Base-by-base conservation (phyloP, 2,329 filamentous ascomycete species). In the Epicoccum nigrum region DNA sequence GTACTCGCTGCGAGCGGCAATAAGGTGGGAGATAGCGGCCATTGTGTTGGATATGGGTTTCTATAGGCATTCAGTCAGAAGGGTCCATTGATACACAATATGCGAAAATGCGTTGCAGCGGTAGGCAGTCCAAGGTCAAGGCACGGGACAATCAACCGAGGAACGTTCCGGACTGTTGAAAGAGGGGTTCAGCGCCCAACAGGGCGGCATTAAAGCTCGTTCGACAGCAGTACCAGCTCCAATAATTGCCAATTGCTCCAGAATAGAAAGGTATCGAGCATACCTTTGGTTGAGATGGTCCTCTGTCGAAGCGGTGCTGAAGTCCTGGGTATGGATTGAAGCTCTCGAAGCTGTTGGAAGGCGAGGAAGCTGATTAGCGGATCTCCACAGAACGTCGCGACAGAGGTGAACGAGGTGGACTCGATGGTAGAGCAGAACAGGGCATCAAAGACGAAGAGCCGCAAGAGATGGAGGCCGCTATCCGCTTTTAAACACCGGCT, bases 1-100 rank as follows among this genome's bases (percentile, higher is more conserved):
- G 45, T 60, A 65, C 55, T 73, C 69, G 68, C 65, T 68, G 60
- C 69, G 68, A 49, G 70, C 68, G 52, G 67, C 62, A 56, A 73
- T 62, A 53, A 68, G 69, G 65, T 66, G 68, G 53, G 70, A 60
- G 55, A 73, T 54, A 53, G 69, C 70, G 63, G 70, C 70, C 70
- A 73, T 73, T 72, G 61, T 59, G 25, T 31, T 42, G 59, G 52
- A 48, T 57, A 44, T 62, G 51, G 50, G 45, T 51, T 68, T 65
- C 66, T 70, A 52, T 7, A 40, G 7, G 45, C 37, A 33, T 40
- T 51, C 30, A 53, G 60, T 67, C 44, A 59, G 58, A 52, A 9
- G 46, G 11, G 45, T 31, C 32, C 48, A 13, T 25, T n/a, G 30
- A 3, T 6, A 8, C 16, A 42, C 32, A 31, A 13, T 38, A 6